Evolutionary conservation across 2,329 filamentous ascomycete species (phyloP).

Genomic region (Fusarium piperis): DNA sequence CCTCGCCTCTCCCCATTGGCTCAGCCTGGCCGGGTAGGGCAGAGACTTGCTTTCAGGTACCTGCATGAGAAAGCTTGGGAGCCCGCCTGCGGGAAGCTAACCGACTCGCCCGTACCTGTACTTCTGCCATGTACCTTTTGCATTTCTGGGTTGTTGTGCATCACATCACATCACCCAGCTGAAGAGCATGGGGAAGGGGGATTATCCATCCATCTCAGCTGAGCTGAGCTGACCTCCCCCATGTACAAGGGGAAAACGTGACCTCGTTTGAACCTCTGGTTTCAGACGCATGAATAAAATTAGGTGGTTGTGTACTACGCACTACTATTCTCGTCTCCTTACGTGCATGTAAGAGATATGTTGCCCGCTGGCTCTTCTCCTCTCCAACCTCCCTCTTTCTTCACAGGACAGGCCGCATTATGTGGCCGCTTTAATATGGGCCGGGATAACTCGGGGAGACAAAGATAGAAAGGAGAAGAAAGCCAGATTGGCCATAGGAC

Average conservation of each 20-base stretch:
- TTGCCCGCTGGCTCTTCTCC: background rate
- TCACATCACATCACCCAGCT: background rate
- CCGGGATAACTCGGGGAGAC: slow-evolving; percentile 25
- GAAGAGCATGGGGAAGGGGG: background rate
- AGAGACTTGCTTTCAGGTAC: slow-evolving; percentile 26
- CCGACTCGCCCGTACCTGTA: slow-evolving; percentile 26
- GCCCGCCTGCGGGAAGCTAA: slow-evolving; percentile 35
- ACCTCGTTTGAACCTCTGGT: background rate
- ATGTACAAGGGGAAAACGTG: background rate
- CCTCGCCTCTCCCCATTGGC: slow-evolving; percentile 12
- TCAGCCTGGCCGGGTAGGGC: slow-evolving; percentile 18
- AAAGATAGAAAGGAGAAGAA: background rate
- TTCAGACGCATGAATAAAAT: slow-evolving; percentile 8
- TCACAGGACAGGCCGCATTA: slow-evolving; percentile 2
- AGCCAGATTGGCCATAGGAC: background rate
- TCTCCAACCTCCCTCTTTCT: slow-evolving; percentile 11
- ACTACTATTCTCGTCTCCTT: background rate
- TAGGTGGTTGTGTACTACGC: background rate
- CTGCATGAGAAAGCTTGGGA: slow-evolving; percentile 27
- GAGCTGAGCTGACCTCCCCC: background rate
- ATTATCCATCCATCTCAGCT: background rate
- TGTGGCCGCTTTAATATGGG: background rate
- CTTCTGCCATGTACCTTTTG: background rate
- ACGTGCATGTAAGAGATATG: slow-evolving; percentile 12
- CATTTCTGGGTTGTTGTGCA: background rate